A percentile compares a stretch with the other conserved stretches of the same genome.
Evolutionary conservation across 768 basidiomycete genomes (phyloP).

Genomic region (Chiua virens): DNA sequence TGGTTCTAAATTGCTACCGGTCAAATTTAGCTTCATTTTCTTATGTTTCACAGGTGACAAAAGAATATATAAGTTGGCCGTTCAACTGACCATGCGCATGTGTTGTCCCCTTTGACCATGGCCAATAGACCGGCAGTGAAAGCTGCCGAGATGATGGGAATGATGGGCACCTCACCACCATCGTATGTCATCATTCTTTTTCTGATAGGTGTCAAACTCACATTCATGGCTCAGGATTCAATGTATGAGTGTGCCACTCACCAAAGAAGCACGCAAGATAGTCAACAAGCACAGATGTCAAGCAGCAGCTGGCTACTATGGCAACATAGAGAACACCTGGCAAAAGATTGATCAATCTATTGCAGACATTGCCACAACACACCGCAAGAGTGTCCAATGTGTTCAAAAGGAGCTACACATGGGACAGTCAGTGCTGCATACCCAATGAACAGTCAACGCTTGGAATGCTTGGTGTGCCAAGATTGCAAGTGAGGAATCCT

Average conservation of each 20-base stretch:
- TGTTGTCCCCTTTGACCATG: background rate
- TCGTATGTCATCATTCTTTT: background rate
- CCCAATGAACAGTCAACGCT: background rate
- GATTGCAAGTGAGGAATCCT: background rate
- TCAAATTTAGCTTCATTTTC: background rate
- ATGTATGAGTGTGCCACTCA: background rate
- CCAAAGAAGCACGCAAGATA: background rate
- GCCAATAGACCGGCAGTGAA: too few species aligned
- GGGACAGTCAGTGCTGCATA: too few species aligned
- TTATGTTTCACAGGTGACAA: background rate
- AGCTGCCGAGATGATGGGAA: too few species aligned
- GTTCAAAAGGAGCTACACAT: background rate
- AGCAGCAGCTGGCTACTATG: background rate
- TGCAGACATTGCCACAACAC: background rate
- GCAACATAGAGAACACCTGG: background rate
- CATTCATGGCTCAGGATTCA: background rate
- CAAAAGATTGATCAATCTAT: background rate
- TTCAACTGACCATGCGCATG: background rate
- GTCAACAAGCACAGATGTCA: background rate
- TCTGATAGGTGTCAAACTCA: background rate
- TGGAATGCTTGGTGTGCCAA: constrained; percentile 1
- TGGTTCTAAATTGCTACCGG: background rate
- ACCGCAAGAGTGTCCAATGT: background rate
- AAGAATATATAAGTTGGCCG: background rate
- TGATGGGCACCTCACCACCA: background rate